Evolutionary conservation across 352 stramenopile species (phyloP).

Genomic region (Phytopythium sindhum): DNA sequence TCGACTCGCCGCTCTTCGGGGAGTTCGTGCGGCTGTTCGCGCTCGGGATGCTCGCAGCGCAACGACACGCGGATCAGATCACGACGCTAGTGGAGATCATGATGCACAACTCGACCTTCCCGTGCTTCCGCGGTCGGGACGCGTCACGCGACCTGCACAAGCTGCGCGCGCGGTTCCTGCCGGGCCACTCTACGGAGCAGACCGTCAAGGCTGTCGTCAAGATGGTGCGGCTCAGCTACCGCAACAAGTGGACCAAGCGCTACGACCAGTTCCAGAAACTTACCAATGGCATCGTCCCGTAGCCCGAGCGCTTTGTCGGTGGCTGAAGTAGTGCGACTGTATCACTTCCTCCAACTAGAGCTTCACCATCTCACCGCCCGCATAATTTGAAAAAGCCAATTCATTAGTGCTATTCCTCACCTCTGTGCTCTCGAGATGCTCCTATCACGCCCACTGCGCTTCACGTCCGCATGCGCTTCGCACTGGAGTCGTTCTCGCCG

Average conservation of each 20-base stretch:
- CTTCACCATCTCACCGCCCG: neutral
- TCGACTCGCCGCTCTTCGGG: conserved; percentile 53
- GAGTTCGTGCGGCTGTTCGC: conserved; percentile 68
- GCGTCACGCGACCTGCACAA: conserved; percentile 85
- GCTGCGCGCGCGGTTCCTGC: conserved; percentile 62
- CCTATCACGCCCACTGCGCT: neutral
- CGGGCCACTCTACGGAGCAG: conserved; percentile 51
- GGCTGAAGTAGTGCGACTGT: neutral
- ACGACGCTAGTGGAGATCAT: conserved; percentile 76
- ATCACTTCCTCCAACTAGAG: neutral
- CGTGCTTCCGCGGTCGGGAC: conserved; percentile 79
- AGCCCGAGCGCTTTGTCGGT: neutral
- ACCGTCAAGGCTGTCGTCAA: conserved; percentile 77
- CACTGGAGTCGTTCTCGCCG: conserved; percentile 12
- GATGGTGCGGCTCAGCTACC: conserved; percentile 91
- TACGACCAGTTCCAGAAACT: conserved; percentile 95
- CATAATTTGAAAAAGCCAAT: neutral
- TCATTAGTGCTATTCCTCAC: neutral
- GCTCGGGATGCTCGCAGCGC: conserved; percentile 45
- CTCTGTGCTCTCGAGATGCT: neutral
- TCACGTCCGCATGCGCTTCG: conserved; percentile 44
- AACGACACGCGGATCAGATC: conserved; percentile 61
- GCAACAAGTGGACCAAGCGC: conserved; percentile 90
- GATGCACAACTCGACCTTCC: conserved; percentile 81
- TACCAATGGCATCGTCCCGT: conserved; percentile 86